Percentiles rank a stretch among this genome's conserved stretches.
These are phyloP conservation scores for Fulvia fulva DNA, from an alignment of 2,329 filamentous ascomycete genomes.

Conservation along the genomic window DNA sequence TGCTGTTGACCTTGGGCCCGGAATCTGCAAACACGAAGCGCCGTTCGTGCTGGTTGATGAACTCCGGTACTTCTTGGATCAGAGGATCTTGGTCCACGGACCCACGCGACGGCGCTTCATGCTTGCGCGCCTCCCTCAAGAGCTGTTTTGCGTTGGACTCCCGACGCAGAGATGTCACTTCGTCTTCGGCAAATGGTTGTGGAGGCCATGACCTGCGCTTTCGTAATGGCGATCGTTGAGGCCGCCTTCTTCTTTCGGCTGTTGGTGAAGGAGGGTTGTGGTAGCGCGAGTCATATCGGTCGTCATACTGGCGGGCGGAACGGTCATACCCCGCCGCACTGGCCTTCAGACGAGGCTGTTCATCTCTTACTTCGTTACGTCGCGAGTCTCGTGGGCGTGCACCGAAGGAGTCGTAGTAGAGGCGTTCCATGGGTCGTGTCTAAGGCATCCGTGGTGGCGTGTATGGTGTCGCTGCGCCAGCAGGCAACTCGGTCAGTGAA, in stretches of 20 bases:
- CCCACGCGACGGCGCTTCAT: slow-evolving; percentile 60
- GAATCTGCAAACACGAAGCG: slow-evolving; percentile 55
- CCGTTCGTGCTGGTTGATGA: slow-evolving; percentile 45
- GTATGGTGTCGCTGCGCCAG: not conserved
- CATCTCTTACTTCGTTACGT: slow-evolving; percentile 5
- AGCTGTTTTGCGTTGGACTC: slow-evolving; percentile 50
- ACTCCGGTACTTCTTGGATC: slow-evolving; percentile 54
- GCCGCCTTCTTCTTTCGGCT: slow-evolving; percentile 5
- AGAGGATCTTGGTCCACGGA: slow-evolving; percentile 65
- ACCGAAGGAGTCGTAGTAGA: slow-evolving; percentile 9
- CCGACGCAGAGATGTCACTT: slow-evolving; percentile 57
- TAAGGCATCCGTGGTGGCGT: slow-evolving; percentile 7
- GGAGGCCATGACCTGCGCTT: slow-evolving; percentile 50
- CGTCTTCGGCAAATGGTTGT: slow-evolving; percentile 66
- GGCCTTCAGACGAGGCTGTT: not conserved
- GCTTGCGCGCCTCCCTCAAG: slow-evolving; percentile 38
- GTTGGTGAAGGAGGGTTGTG: slow-evolving; percentile 28
- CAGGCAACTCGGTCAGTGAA: not conserved
- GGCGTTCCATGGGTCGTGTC: slow-evolving; percentile 11
- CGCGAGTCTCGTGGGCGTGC: slow-evolving; percentile 7
- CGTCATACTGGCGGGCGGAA: slow-evolving; percentile 24
- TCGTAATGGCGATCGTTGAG: slow-evolving; percentile 20
- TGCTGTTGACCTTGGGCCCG: slow-evolving; percentile 10
- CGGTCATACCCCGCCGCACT: slow-evolving; percentile 5
- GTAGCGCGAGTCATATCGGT: slow-evolving; percentile 35